Conservation (phyloP, 2,329 filamentous ascomycete species). For the Ascochyta pisi region DNA sequence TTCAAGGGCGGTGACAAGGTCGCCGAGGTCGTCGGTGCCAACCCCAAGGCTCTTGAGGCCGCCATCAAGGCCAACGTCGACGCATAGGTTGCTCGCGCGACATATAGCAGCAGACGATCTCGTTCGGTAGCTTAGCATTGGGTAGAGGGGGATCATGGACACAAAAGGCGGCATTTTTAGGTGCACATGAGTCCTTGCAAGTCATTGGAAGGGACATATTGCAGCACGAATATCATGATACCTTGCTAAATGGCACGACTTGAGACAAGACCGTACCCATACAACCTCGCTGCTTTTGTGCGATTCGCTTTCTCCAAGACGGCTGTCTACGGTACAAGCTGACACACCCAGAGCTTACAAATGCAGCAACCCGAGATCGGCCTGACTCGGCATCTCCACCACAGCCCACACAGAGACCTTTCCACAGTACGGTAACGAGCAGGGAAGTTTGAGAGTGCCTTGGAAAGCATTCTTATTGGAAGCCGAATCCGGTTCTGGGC, state of each 20-base stretch:
- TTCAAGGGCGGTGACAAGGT: constrained; percentile 81
- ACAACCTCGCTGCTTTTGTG: neutral
- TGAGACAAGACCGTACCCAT: constrained; percentile 2
- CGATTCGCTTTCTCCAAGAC: neutral
- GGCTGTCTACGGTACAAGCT: neutral
- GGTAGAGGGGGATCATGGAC: constrained; percentile 3
- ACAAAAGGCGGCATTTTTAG: constrained; percentile 13
- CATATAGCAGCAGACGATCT: constrained; percentile 6
- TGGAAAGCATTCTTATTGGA: neutral
- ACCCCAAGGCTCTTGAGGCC: constrained; percentile 70
- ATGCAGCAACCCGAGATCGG: constrained; percentile 10
- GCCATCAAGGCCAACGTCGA: constrained; percentile 53
- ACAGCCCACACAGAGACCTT: neutral
- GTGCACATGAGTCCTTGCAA: constrained; percentile 8
- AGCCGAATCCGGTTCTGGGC: no score
- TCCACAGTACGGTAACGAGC: neutral
- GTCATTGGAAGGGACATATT: constrained; percentile 3
- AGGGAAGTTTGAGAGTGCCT: neutral
- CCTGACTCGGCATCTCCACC: constrained; percentile 13
- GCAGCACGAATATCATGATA: constrained; percentile 27
- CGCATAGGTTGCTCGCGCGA: constrained; percentile 24
- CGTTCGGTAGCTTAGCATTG: constrained; percentile 19
- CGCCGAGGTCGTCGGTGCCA: constrained; percentile 79
- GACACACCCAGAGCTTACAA: constrained; percentile 14
- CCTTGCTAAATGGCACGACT: constrained; percentile 24